Conservation (phyloP, 129 eudicot genomes). For the Erigeron canadensis region DNA sequence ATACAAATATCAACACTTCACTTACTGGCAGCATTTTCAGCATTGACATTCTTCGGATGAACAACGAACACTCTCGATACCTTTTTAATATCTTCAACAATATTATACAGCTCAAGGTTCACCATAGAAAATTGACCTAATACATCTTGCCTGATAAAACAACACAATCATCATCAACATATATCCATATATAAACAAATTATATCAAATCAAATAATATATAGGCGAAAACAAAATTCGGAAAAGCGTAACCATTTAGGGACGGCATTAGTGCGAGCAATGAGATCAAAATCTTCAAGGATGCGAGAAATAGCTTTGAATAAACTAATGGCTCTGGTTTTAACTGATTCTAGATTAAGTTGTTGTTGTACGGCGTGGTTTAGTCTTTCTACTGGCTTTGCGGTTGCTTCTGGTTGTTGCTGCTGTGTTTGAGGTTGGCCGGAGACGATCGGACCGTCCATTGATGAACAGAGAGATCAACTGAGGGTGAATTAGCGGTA, state of each 20-base stretch:
- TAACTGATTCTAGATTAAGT: conserved; percentile 76
- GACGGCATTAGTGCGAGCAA: conserved; percentile 63
- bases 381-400: conserved; percentile 57
- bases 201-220: too few species aligned
- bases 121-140: conserved; percentile 94
- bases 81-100: conserved; percentile 91
- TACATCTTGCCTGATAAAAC: conserved; percentile 72
- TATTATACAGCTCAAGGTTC: conserved; percentile 85
- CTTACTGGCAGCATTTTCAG: conserved; percentile 89
- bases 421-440: conserved; percentile 35
- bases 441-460: conserved; percentile 45
- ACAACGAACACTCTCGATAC: conserved; percentile 96
- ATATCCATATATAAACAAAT: too few species aligned
- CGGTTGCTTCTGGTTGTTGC: conserved; percentile 39
- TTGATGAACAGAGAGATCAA: conserved; percentile 17
- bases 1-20: not conserved
- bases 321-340: conserved; percentile 80
- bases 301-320: conserved; percentile 84
- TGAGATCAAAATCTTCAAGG: conserved; percentile 69
- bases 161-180: too few species aligned
- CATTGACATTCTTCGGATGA: conserved; percentile 92
- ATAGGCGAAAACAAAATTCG: not conserved
- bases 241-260: conserved; percentile 64
- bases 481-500: not conserved
- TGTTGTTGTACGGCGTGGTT: conserved; percentile 80